Percentiles rank a stretch among this genome's conserved stretches.
phyloP scores from a whole-genome alignment of 2,329 filamentous ascomycete species.

The Talaromyces verruculosus region DNA sequence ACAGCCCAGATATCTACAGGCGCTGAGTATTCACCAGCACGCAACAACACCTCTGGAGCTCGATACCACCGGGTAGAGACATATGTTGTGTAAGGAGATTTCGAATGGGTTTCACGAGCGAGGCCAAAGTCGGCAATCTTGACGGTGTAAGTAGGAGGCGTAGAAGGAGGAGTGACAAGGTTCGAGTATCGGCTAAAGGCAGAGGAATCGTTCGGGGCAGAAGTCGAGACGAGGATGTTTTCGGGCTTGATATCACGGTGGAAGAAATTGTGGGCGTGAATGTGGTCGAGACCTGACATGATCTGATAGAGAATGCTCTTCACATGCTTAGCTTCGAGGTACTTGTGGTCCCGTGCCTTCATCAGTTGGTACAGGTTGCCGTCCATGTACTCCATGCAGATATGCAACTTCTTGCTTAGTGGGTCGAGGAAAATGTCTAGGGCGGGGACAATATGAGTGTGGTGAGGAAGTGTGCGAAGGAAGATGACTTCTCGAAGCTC shows the following conservation, averaged over 20 bases:
- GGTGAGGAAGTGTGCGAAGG: constrained; percentile 79
- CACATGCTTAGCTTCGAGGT: constrained; percentile 81
- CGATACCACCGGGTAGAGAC: constrained; percentile 96
- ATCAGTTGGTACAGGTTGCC: constrained; percentile 98
- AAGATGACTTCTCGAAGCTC: constrained; percentile 98
- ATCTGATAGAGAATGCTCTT: constrained; percentile 99
- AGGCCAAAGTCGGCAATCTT: constrained; percentile 99
- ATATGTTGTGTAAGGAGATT: constrained; percentile 94
- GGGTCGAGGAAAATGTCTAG: constrained; percentile 98
- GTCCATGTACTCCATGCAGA: constrained; percentile 99
- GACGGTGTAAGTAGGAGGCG: constrained; percentile 88
- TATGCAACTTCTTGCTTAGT: constrained; percentile 93
- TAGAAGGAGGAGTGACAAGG: constrained; percentile 90
- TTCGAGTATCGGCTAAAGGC: constrained; percentile 91
- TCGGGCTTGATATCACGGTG: constrained; percentile 99
- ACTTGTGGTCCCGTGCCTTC: constrained; percentile 97
- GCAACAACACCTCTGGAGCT: constrained; percentile 87
- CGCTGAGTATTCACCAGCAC: constrained; percentile 94
- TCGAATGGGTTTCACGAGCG: constrained; percentile 95
- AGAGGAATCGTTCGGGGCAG: constrained; percentile 73
- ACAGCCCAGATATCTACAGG: constrained; percentile 99
- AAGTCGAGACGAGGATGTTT: constrained; percentile 95
- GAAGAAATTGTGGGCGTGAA: constrained; percentile 96
- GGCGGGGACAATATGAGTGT: constrained; percentile 92
- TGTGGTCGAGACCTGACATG: constrained; percentile 91